These are phyloP conservation scores for Lactifluus rugatus DNA, from an alignment of 768 basidiomycete species.

Conservation along the genomic window DNA sequence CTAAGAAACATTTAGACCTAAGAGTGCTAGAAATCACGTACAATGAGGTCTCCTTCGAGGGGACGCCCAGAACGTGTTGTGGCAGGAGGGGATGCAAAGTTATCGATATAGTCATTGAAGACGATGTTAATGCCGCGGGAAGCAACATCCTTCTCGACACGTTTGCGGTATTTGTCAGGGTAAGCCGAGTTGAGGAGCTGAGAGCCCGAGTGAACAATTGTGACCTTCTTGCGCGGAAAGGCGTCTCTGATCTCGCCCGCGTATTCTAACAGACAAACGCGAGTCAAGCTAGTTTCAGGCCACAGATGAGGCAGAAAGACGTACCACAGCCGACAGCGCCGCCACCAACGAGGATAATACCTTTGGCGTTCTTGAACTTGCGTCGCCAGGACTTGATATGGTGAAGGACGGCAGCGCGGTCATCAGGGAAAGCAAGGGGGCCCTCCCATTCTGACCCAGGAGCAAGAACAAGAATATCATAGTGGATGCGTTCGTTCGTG, in stretches of 20 bases:
- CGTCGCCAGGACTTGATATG: conserved; percentile 25
- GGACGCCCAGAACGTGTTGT: conserved; percentile 42
- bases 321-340: conserved; percentile 36
- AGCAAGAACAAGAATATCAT: conserved; percentile 17
- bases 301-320: conserved; percentile 3
- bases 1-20: background rate
- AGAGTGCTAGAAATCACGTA: conserved; percentile 25
- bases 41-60: conserved; percentile 36
- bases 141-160: too few relatives aligned
- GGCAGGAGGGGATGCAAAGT: conserved; percentile 30
- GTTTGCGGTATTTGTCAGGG: conserved; percentile 41
- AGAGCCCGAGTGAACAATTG: conserved; percentile 47
- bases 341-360: conserved; percentile 30
- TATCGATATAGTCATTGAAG: conserved; percentile 34
- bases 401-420: conserved; percentile 18
- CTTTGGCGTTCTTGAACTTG: conserved; percentile 25
- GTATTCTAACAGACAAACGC: conserved; percentile 26
- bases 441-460: conserved; percentile 16
- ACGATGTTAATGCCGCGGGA: too few relatives aligned
- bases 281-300: background rate
- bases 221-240: conserved; percentile 41
- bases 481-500: conserved; percentile 9
- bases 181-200: conserved; percentile 50
- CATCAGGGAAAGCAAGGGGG: conserved; percentile 34
- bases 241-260: conserved; percentile 38